Percentiles rank a stretch among this genome's conserved stretches.
These are phyloP conservation scores for Pseudogymnoascus sp. DNA, from an alignment of 2,329 filamentous ascomycete species.

Conservation along the genomic window DNA sequence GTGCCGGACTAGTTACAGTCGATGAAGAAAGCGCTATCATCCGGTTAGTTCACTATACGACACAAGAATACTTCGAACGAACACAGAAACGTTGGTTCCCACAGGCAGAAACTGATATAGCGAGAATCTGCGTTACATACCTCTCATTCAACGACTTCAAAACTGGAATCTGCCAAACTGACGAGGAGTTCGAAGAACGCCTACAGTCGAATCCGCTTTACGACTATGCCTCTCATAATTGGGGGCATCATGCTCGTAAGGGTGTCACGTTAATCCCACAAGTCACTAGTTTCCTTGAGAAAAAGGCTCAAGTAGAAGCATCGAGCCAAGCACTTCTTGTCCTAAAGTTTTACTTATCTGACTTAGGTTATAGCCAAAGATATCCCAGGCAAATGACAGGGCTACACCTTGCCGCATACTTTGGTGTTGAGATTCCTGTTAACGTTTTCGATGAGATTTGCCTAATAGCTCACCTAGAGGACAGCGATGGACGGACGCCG, in stretches of 20 bases:
- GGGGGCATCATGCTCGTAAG: constrained; percentile 16
- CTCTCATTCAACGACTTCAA: constrained; percentile 26
- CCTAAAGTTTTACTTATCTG: background rate
- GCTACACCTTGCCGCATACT: constrained; percentile 9
- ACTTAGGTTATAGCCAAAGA: background rate
- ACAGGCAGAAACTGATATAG: constrained; percentile 11
- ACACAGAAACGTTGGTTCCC: constrained; percentile 11
- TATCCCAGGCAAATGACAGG: background rate
- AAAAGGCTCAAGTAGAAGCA: constrained; percentile 5
- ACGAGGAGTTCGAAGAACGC: constrained; percentile 10
- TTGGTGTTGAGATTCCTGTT: background rate
- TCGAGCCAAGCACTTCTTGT: constrained; percentile 11
- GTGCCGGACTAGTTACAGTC: constrained; percentile 19
- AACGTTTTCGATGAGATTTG: background rate
- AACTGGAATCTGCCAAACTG: constrained; percentile 12
- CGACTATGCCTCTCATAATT: constrained; percentile 15
- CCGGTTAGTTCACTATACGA: constrained; percentile 20
- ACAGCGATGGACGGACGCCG: background rate
- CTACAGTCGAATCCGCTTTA: constrained; percentile 15
- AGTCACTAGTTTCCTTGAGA: constrained; percentile 8
- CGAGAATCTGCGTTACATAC: constrained; percentile 20
- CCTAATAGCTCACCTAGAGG: background rate
- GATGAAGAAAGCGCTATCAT: constrained; percentile 16
- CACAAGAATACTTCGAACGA: constrained; percentile 36
- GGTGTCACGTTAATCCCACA: background rate